Base-by-base conservation (phyloP, 257 asterid genomes). In the Rehmannia glutinosa region DNA sequence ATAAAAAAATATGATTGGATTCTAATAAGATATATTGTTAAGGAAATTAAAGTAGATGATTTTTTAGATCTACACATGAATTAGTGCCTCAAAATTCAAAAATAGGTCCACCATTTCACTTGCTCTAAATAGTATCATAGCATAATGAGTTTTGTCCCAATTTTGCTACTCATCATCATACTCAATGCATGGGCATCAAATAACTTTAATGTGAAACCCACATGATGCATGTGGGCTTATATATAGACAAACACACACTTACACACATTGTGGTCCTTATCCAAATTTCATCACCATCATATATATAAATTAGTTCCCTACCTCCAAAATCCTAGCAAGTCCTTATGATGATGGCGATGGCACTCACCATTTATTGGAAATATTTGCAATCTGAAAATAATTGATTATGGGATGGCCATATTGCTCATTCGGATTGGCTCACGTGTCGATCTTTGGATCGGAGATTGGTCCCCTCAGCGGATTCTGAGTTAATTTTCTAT, bases 141-240 rank as follows among this genome's bases (percentile, higher is more conserved):
- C 19, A n/a, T n/a, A 43, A 45, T n/a, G n/a, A n/a, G n/a, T n/a
- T n/a, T n/a, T n/a, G n/a, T n/a, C n/a, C n/a, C n/a, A n/a, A n/a
- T n/a, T n/a, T n/a, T n/a, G n/a, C n/a, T n/a, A n/a, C 51, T 53
- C 39, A 53, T 27, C 39, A 53, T 25, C 20, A 27, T 17, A 8
- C n/a, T 20, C 13, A 2, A 0, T 30, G 17, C 42, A 19, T 32
- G 27, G 43, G 17, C 28, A 57, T 17, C 12, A 46, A 56, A 47
- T 7, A 16, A 56, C 45, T 56, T 56, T 32, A 32, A 17, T n/a
- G 9, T 50, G 27, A 57, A 57, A 57, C 28, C 50, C 71, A 65
- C 49, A 65, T 50, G 61, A 8, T 65, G 61, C 71, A 65, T 50
- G 71, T 35, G 71, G 71, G 23, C 51, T 13, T 33, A 64, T 41